Evolutionary conservation across 23 red algal species (phyloP).

Genomic region (Agarophyton chilense): DNA sequence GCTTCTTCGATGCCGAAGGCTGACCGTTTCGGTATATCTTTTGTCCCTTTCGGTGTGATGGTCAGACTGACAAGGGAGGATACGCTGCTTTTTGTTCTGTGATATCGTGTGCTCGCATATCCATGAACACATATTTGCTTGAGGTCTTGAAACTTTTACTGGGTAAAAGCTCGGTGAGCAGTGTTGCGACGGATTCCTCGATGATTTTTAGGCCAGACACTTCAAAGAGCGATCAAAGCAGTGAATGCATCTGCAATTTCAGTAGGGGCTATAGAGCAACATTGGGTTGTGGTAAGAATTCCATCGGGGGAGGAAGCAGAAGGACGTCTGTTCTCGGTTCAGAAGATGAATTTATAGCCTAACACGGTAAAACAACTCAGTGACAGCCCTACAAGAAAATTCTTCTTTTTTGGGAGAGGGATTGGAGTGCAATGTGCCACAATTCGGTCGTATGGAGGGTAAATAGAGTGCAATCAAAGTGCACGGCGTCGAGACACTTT

Average conservation of each 20-base stretch:
- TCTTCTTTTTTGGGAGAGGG: too few relatives aligned
- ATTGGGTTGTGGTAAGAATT: not conserved
- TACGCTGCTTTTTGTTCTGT: conserved; percentile 52
- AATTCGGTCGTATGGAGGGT: too few relatives aligned
- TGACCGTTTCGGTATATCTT: too few relatives aligned
- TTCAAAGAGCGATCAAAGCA: conserved; percentile 25
- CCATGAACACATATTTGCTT: conserved; percentile 6
- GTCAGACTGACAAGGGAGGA: conserved; percentile 46
- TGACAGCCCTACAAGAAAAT: too few relatives aligned
- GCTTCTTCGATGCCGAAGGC: too few relatives aligned
- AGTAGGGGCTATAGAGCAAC: conserved; percentile 9
- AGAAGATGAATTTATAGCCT: not conserved
- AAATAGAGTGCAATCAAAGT: too few relatives aligned
- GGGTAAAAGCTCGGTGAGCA: conserved; percentile 51
- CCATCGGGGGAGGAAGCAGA: conserved; percentile 1
- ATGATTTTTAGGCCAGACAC: conserved; percentile 16
- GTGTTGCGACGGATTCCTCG: conserved; percentile 46
- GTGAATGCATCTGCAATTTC: conserved; percentile 28
- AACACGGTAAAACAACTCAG: not conserved
- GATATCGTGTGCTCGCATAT: not conserved
- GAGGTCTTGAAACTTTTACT: conserved; percentile 12
- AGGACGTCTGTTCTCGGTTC: not conserved
- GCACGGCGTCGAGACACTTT: too few relatives aligned
- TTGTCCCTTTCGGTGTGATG: too few relatives aligned
- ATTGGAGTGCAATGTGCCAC: too few relatives aligned